Conservation (phyloP, 2,329 filamentous ascomycete genomes). For the Seiridium cupressi region DNA sequence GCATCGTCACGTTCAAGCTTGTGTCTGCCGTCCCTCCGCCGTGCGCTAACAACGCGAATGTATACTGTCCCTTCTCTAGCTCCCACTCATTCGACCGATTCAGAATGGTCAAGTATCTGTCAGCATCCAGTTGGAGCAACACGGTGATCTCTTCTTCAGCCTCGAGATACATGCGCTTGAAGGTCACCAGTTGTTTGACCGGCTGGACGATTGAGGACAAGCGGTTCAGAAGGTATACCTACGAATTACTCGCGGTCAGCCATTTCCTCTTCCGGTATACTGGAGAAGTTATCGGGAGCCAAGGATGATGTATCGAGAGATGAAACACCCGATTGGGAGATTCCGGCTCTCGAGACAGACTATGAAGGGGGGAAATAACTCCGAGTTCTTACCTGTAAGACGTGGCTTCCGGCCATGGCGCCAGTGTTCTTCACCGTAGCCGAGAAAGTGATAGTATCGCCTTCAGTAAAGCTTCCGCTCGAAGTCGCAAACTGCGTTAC, state of each 20-base stretch:
- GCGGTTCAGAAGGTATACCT: conserved; percentile 36
- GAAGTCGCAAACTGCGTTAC: conserved; percentile 24
- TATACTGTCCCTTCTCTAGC: conserved; percentile 40
- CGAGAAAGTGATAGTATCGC: conserved; percentile 33
- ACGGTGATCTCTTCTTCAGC: conserved; percentile 28
- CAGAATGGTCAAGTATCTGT: conserved; percentile 39
- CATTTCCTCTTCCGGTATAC: too few species aligned
- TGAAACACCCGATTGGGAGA: too few species aligned
- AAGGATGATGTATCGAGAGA: too few species aligned
- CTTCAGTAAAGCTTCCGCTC: conserved; percentile 16
- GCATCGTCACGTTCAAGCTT: conserved; percentile 35
- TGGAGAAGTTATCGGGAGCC: too few species aligned
- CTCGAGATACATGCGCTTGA: conserved; percentile 35
- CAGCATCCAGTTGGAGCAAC: conserved; percentile 34
- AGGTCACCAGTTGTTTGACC: conserved; percentile 40
- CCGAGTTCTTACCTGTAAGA: conserved; percentile 24
- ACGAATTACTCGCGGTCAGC: too few species aligned
- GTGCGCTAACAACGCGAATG: conserved; percentile 38
- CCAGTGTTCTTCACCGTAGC: conserved; percentile 33
- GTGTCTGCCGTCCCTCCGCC: conserved; percentile 33
- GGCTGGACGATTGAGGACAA: conserved; percentile 38
- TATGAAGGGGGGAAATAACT: too few species aligned
- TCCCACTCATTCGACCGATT: conserved; percentile 40
- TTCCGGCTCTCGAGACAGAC: too few species aligned
- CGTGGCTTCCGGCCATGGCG: conserved; percentile 31